Base-by-base conservation (phyloP, 768 basidiomycete genomes). In the Guyanaporus albipodus region DNA sequence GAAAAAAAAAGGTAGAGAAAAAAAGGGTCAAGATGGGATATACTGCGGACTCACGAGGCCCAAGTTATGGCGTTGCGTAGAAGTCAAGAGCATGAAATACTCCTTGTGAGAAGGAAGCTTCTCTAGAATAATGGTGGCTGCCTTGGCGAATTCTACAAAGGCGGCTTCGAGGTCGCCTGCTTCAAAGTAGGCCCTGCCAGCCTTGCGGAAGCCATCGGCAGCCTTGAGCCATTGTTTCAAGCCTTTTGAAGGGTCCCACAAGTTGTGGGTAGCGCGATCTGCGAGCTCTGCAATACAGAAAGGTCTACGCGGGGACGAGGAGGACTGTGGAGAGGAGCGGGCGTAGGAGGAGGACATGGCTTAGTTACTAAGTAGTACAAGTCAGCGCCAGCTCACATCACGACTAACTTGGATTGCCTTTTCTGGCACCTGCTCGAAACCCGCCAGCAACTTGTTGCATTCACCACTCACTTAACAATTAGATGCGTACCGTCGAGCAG, bases 101-200 rank as follows among this genome's bases (percentile, higher is more conserved):
- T 87, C 82, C 43, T 73, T 70, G 67, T 91, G 89, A 1, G 70
- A 68, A 0, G 88, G 88, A n/a, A 91, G 69, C 53, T 78, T 83
- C 69, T 91, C 87, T 10, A 88, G 76, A 6, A 89, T 85, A 47
- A 91, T 69, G 1, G 85, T 87, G 0, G 87, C 87, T 8, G 87
- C 85, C 49, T 73, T 79, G 3, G 87, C 87, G 40, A 77, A 79
- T 50, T 80, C 73, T 15, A 90, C 71, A 62, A 89, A 91, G 1
- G 83, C 85, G n/a, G 65, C 70, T 60, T 90, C 85, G 38, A 82
- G 68, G 61, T 91, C 81, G 2, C 76, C 75, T 17, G 69, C 67
- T 28, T 73, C 70, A 2, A 67, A 64, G 54, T 67, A 68, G 19
- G 67, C 67, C 51, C 75, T 78, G 23, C 76, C 85, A 17, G 73